A percentile compares a stretch with the other conserved stretches of the same genome.
Evolutionary conservation across 2,329 filamentous ascomycete genomes (phyloP).

Genomic region (Fusarium odoratissimum): DNA sequence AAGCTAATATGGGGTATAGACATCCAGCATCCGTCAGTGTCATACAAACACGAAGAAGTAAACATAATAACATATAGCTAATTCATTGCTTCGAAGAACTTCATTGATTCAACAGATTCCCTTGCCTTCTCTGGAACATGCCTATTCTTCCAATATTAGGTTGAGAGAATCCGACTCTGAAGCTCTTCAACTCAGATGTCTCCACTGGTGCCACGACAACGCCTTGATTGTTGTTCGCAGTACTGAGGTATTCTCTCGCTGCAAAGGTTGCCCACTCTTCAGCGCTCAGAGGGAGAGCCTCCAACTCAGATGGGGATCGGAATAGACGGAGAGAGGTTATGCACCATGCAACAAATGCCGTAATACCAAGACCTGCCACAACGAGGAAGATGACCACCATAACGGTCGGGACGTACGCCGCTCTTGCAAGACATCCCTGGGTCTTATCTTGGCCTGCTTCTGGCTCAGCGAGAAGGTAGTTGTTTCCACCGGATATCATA

Average conservation of each 20-base stretch:
- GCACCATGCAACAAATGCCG: neutral
- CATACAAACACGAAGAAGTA: neutral
- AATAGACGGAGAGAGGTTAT: neutral
- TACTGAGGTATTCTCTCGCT: neutral
- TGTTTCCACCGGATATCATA: constrained; percentile 3
- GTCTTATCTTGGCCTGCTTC: neutral
- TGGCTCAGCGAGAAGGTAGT: neutral
- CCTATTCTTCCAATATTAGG: neutral
- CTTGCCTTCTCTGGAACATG: neutral
- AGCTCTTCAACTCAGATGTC: neutral
- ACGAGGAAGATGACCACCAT: neutral
- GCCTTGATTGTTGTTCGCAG: neutral
- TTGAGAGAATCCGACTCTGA: neutral
- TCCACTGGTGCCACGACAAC: neutral
- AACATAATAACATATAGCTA: neutral
- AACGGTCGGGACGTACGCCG: neutral
- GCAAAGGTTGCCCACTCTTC: neutral
- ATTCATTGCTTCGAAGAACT: neutral
- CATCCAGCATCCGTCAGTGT: neutral
- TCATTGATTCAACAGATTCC: neutral
- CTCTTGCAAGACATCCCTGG: neutral
- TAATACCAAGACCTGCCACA: neutral
- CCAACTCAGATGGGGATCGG: neutral
- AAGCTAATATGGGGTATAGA: neutral
- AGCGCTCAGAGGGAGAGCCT: neutral